Conservation (phyloP, 2,329 filamentous ascomycete species). For the Neurospora crassa region DNA sequence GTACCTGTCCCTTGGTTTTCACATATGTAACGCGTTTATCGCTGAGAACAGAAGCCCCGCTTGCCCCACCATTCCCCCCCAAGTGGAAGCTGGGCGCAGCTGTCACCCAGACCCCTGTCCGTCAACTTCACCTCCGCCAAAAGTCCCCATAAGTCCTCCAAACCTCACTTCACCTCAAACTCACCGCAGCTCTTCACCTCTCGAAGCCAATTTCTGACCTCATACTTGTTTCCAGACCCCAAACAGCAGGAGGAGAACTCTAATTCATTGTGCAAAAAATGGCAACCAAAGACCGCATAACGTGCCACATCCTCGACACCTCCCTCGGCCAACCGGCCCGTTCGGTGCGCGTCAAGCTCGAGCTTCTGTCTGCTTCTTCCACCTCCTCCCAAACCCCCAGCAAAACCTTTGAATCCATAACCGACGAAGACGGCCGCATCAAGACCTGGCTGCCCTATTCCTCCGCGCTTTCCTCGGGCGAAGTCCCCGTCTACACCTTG, state of each 20-base stretch:
- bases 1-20: background rate
- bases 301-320: conserved; percentile 81
- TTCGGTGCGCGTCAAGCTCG: conserved; percentile 56
- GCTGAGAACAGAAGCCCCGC: background rate
- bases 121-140: background rate
- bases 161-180: background rate
- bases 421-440: conserved; percentile 69
- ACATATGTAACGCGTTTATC: background rate
- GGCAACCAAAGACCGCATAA: conserved; percentile 50
- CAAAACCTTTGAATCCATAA: conserved; percentile 53
- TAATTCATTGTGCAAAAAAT: conserved; percentile 6
- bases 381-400: conserved; percentile 22
- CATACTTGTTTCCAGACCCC: too few relatives aligned
- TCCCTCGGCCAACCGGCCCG: conserved; percentile 60
- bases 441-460: conserved; percentile 56
- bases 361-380: conserved; percentile 29
- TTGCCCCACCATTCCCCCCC: background rate
- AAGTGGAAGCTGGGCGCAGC: background rate
- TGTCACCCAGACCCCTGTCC: background rate
- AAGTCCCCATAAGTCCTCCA: background rate
- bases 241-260: background rate
- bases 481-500: conserved; percentile 49
- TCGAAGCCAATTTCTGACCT: background rate
- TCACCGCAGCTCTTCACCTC: background rate
- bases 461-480: conserved; percentile 38